These are phyloP conservation scores for Metschnikowia borealis DNA, from an alignment of 805 yeast genomes.

Conservation along the genomic window DNA sequence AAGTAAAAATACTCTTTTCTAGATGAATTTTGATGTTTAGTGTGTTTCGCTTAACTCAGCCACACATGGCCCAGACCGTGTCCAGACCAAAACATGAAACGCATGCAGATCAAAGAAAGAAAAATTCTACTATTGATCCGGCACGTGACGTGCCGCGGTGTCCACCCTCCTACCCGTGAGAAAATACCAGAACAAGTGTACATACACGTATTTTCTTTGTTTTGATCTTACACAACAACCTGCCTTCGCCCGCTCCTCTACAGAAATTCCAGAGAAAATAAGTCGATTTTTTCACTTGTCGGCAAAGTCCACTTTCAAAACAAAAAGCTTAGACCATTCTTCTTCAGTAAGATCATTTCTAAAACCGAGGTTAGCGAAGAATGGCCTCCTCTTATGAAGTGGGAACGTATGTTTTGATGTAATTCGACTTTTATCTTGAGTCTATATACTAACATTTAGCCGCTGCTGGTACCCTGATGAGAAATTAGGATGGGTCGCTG, in stretches of 20 bases:
- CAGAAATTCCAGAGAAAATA: not conserved
- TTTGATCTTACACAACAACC: not conserved
- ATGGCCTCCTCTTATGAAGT: constrained; percentile 26
- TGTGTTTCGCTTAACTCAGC: not conserved
- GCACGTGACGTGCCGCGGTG: constrained; percentile 12
- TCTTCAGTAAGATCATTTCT: not conserved
- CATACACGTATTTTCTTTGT: constrained; percentile 11
- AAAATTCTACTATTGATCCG: constrained; percentile 5
- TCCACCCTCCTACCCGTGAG: constrained; percentile 12
- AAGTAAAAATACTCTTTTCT: not conserved
- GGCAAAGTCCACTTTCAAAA: not conserved
- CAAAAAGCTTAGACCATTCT: not conserved
- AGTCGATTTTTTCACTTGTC: not conserved
- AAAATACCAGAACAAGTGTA: constrained; percentile 12
- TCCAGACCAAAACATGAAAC: constrained; percentile 2
- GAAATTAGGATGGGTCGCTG: constrained; percentile 71
- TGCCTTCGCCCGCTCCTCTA: not conserved
- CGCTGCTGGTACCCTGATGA: constrained; percentile 83
- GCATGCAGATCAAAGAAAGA: constrained; percentile 1
- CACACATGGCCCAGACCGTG: not conserved
- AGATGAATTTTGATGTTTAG: not conserved
- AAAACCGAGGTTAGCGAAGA: not conserved
- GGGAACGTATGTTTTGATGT: constrained; percentile 33
- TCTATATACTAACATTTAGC: constrained; percentile 12
- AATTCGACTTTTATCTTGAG: not conserved